Evolutionary conservation across 805 yeast species (phyloP), one percentile per base, ranked within the genome.

Genomic region (Wickerhamomyces xylosicus): DNA sequence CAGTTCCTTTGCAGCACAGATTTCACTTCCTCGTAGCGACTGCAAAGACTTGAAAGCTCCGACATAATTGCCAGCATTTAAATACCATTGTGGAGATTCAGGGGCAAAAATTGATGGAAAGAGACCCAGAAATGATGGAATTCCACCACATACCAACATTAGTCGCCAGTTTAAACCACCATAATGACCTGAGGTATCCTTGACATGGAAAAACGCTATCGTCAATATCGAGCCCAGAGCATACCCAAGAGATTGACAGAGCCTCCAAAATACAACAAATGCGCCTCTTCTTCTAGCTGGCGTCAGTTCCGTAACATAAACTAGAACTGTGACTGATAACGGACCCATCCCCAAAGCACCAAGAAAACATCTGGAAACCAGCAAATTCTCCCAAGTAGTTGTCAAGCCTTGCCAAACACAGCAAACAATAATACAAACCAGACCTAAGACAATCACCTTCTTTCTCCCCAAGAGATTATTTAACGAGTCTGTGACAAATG

Each of bases 61-160:
- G 5, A 13, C 28, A 49, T 77, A 82, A 48, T 81, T 66, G 4
- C 66, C 77, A 54, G 77, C 76, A 59, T 83, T 85, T 82, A 79
- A 76, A 43, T 78, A 64, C 86, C 86, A 79, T 59, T 85, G 68
- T 33, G 87, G 87, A 3, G 84, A 77, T 52, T 79, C 87, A 7
- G 86, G 85, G 43, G 79, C 77, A 52, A 72, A 76, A 27, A 77
- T 79, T 36, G 79, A 71, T 56, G 78, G 85, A 41, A 63, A 49
- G 42, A 74, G 58, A 8, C 79, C 81, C 40, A 74, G 53, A 34
- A 77, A 49, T 0, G 87, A 85, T 1, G 86, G 86, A 31, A 79
- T 59, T 64, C 72, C 66, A 7, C 85, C 86, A 18, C 79, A 71
- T 8, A 74, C 84, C 37, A 79, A 60, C 83, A 77, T 79, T 41